These are phyloP conservation scores for Solanum megistacrolobum DNA, from an alignment of 257 asterid genomes.

Conservation along the genomic window DNA sequence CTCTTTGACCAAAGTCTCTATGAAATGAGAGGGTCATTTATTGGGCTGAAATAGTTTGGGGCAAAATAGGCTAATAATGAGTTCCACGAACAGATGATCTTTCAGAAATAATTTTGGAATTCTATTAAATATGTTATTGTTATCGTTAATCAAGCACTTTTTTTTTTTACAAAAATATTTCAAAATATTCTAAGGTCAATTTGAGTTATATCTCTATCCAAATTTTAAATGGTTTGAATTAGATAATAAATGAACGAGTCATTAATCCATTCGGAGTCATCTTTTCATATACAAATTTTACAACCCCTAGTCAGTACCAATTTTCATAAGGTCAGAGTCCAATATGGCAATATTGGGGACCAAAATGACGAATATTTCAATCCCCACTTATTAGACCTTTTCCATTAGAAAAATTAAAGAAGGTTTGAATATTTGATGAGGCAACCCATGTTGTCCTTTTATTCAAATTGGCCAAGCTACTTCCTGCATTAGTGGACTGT, in stretches of 20 bases:
- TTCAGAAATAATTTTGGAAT: too few species aligned
- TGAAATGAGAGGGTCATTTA: background rate
- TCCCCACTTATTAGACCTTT: background rate
- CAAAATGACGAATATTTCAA: background rate
- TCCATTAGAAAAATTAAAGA: background rate
- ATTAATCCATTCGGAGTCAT: background rate
- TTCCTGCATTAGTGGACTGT: background rate
- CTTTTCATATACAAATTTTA: background rate
- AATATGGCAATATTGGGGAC: background rate
- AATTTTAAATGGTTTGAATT: background rate
- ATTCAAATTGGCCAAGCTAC: background rate
- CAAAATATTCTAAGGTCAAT: background rate
- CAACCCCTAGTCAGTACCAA: background rate
- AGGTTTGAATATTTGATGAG: background rate
- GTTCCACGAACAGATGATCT: too few species aligned
- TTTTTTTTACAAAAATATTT: too few species aligned
- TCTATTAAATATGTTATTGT: too few species aligned
- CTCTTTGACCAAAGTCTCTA: background rate
- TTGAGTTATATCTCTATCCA: background rate
- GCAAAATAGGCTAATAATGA: too few species aligned
- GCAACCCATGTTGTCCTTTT: background rate
- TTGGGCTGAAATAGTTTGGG: background rate
- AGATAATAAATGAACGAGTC: background rate
- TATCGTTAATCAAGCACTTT: too few species aligned
- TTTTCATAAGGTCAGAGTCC: background rate